Evolutionary conservation across 78 protist species (phyloP), one percentile per base, ranked within the genome.

Genomic region (Trichosphaerium sp.): DNA sequence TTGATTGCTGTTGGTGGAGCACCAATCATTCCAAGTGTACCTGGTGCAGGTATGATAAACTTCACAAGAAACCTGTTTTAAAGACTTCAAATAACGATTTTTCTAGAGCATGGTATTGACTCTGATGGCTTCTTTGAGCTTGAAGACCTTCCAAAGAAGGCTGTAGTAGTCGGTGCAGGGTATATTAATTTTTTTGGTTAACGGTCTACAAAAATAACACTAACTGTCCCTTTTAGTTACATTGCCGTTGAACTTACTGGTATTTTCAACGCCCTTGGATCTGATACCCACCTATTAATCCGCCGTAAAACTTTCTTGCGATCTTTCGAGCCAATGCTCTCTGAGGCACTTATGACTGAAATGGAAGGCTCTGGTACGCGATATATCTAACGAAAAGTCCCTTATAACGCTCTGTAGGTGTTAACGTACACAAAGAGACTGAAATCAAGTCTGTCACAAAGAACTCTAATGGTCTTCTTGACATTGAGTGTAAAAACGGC

Each of bases 161-260:
- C 57, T 41, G 65, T 48, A 21, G 71, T 83, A 4, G 44, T 63
- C 29, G 87, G 86, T 66, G 86, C 91, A 0, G 87, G 92, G 0
- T n/a, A n/a, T n/a, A n/a, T n/a, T n/a, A n/a, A n/a, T n/a, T n/a
- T n/a, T n/a, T n/a, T n/a, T n/a, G n/a, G n/a, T n/a, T n/a, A n/a
- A n/a, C n/a, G n/a, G n/a, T n/a, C n/a, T n/a, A n/a, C n/a, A n/a
- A n/a, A n/a, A n/a, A n/a, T n/a, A n/a, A n/a, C n/a, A n/a, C n/a
- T n/a, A n/a, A n/a, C n/a, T n/a, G n/a, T n/a, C n/a, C n/a, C n/a
- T n/a, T n/a, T n/a, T n/a, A n/a, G n/a, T n/a, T 87, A 87, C 69
- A 88, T 91, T 34, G 96, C 92, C 1, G 86, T 88, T 3, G 96
- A 91, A 38, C 41, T 91, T 23, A 93, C 90, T 18, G 88, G 88